Evolutionary conservation across 305 asterid genomes (phyloP).

Genomic region (Fraxinus xanthoxyloides): DNA sequence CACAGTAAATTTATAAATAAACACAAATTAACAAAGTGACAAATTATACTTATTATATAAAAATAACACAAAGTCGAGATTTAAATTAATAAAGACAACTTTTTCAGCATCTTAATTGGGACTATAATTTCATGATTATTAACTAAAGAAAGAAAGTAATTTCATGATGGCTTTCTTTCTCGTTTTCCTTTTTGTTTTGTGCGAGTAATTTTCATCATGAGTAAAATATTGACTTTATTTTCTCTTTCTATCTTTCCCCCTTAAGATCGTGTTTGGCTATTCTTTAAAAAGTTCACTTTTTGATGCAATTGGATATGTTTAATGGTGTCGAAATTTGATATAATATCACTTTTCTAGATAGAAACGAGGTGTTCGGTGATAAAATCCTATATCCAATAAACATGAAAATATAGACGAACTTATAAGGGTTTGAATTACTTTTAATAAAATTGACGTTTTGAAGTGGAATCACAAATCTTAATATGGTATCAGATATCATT

Average conservation of each 20-base stretch:
- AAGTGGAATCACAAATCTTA: no score
- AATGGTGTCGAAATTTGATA: not conserved
- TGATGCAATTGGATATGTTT: not conserved
- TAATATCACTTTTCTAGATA: not conserved
- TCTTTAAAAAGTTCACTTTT: not conserved
- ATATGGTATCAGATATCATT: no score
- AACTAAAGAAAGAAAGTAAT: not conserved
- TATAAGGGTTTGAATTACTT: not conserved
- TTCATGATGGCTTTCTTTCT: not conserved
- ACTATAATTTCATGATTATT: not conserved
- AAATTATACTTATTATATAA: not conserved
- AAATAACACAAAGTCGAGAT: not conserved
- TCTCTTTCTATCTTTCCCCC: not conserved
- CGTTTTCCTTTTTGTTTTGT: not conserved
- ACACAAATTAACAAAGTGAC: not conserved
- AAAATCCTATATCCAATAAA: no score
- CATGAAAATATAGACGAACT: no score
- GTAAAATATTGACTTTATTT: not conserved
- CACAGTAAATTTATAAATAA: not conserved
- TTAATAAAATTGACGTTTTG: no score
- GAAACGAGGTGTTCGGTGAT: not conserved
- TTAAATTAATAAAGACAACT: not conserved
- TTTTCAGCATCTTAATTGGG: not conserved
- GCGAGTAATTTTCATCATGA: not conserved
- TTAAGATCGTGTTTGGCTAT: not conserved